Evolutionary conservation across 768 basidiomycete genomes (phyloP).

Genomic region (Podaxis sp.): DNA sequence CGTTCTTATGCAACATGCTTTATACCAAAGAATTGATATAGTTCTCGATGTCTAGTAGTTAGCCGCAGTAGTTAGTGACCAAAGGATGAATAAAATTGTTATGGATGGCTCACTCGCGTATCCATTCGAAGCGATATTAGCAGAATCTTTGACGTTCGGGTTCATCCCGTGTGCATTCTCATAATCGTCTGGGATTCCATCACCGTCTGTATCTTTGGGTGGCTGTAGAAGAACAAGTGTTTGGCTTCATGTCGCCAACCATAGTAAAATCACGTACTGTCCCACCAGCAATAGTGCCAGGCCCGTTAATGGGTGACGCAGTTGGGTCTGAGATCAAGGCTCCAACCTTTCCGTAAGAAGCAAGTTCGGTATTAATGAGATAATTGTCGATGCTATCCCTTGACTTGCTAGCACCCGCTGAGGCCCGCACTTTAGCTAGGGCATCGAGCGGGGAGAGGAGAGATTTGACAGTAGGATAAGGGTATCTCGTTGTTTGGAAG

Average conservation of each 20-base stretch:
- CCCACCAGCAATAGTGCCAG: slow-evolving; percentile 30
- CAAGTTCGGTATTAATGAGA: slow-evolving; percentile 31
- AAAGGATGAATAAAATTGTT: neutral
- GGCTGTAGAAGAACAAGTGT: slow-evolving; percentile 17
- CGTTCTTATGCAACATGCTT: slow-evolving; percentile 6
- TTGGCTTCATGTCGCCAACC: neutral
- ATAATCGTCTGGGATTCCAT: slow-evolving; percentile 33
- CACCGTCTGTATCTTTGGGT: slow-evolving; percentile 28
- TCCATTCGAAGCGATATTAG: slow-evolving; percentile 30
- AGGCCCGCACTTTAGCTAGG: slow-evolving; percentile 25
- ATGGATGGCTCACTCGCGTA: slow-evolving; percentile 29
- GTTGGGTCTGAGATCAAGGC: slow-evolving; percentile 29
- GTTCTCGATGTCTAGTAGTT: slow-evolving; percentile 31
- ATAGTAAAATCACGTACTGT: slow-evolving; percentile 23
- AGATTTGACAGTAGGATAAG: slow-evolving; percentile 29
- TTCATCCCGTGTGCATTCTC: slow-evolving; percentile 31
- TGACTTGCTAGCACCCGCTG: slow-evolving; percentile 31
- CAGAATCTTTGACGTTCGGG: slow-evolving; percentile 29
- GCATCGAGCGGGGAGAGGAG: slow-evolving; percentile 31
- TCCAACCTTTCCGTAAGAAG: slow-evolving; percentile 31
- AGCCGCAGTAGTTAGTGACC: neutral
- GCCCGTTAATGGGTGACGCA: slow-evolving; percentile 27
- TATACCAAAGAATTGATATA: slow-evolving; percentile 33
- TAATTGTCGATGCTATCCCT: slow-evolving; percentile 31
- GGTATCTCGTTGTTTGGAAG: slow-evolving; percentile 27